Percentiles rank a stretch among this genome's conserved stretches.
phyloP scores from a whole-genome alignment of 2,329 filamentous ascomycete species.

The Orbilia brochopaga region DNA sequence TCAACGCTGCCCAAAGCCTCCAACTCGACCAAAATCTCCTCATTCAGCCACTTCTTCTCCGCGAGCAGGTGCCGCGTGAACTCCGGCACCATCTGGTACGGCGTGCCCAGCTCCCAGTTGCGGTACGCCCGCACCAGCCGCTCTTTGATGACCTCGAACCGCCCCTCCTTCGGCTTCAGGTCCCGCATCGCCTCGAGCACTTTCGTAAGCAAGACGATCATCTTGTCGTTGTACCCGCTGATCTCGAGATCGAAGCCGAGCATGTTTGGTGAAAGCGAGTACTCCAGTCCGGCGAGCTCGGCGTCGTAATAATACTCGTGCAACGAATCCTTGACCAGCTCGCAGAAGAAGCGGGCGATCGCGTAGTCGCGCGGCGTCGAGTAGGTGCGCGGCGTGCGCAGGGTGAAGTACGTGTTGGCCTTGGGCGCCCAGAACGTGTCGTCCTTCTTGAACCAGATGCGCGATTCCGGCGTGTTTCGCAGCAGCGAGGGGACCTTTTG shows the following conservation, averaged over 20 bases:
- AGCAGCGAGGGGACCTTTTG: conserved; percentile 78
- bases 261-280: conserved; percentile 74
- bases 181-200: conserved; percentile 83
- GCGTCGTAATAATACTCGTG: conserved; percentile 96
- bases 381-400: conserved; percentile 76
- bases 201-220: conserved; percentile 86
- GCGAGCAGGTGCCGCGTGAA: conserved; percentile 80
- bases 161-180: conserved; percentile 80
- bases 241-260: conserved; percentile 79
- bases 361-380: conserved; percentile 78
- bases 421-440: conserved; percentile 98
- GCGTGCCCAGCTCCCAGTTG: conserved; percentile 86
- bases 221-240: conserved; percentile 94
- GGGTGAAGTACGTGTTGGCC: conserved; percentile 80
- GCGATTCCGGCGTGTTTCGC: conserved; percentile 77
- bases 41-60: conserved; percentile 77
- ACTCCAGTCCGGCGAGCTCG: conserved; percentile 85
- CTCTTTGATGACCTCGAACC: conserved; percentile 92
- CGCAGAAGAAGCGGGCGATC: conserved; percentile 79
- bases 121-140: conserved; percentile 75
- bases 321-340: conserved; percentile 84
- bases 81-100: conserved; percentile 84
- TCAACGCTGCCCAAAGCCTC: conserved; percentile 71
- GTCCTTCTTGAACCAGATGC: conserved; percentile 98
- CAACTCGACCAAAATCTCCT: conserved; percentile 79